Base-by-base conservation (phyloP, 257 asterid genomes). In the Plantago major region DNA sequence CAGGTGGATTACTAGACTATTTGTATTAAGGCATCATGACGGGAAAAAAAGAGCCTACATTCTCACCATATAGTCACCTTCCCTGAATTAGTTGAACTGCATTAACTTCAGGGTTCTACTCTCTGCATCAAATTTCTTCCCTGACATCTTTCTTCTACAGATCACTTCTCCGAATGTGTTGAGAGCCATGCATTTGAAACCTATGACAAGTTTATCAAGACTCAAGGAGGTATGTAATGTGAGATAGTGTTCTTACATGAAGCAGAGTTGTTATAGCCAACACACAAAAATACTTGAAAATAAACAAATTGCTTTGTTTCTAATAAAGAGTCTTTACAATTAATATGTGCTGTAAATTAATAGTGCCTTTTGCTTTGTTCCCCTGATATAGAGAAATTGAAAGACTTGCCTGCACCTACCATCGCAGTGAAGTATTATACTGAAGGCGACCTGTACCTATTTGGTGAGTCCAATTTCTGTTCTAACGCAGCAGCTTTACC, bases 141-240 rank as follows among this genome's bases (percentile, higher is more conserved):
- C 26, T 19, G 46, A 55, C 17, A 42, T 14, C 37, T 49, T 18
- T 51, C 28, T 10, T 38, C 63, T 70, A 79, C 83, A 93, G 99
- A 93, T 79, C 99, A 93, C 76, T 83, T 93, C 60, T 93, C 99
- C 14, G 99, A 93, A 72, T 89, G 96, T 58, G 99, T 93, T 67
- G 97, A 93, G 79, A 50, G 62, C 64, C 99, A 93, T 78, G 99
- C 99, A 58, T 93, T 71, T 66, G 97, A 93, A 76, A 93, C 99
- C 58, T 93, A 93, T 9, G 99, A 93, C 74, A 93, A 89, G 83
- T 93, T 89, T 66, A 72, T 87, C 84, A 87, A 89, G 78, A 61
- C 70, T 58, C 71, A 79, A 80, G 85, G 80, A 87, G 99, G 96
- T 93, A 80, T 17, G 12, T 51, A 14, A 9, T 10, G 6, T 58